Evolutionary conservation across 2,329 filamentous ascomycete species (phyloP).

Genomic region (Diaporthe citri): DNA sequence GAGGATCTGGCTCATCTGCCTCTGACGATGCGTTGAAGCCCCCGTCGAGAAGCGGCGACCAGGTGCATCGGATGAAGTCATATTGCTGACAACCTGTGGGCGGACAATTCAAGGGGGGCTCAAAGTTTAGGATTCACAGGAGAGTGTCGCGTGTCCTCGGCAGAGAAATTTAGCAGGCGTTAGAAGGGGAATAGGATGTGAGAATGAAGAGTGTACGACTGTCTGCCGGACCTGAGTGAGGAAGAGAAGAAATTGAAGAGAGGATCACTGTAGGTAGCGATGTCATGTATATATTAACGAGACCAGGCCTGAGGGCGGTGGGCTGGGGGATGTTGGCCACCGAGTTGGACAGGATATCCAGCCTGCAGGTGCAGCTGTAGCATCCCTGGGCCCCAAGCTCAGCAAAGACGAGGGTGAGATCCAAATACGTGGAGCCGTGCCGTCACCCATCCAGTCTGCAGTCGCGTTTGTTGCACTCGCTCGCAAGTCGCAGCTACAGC

Average conservation of each 20-base stretch:
- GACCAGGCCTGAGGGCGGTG: not conserved
- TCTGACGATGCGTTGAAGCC: slow-evolving; percentile 60
- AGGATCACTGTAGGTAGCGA: not conserved
- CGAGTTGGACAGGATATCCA: not conserved
- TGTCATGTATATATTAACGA: not conserved
- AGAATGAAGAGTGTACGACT: not conserved
- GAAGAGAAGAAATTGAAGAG: not conserved
- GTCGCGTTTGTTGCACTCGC: not conserved
- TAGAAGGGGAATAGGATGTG: no score
- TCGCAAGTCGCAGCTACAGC: not conserved
- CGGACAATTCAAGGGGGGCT: not conserved
- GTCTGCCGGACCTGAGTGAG: not conserved
- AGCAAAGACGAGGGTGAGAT: not conserved
- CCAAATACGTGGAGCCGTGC: not conserved
- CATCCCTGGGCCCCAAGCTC: not conserved
- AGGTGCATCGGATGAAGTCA: slow-evolving; percentile 37
- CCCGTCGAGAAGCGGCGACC: slow-evolving; percentile 58
- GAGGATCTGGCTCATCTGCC: slow-evolving; percentile 59
- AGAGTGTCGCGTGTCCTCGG: not conserved
- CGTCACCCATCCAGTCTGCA: not conserved
- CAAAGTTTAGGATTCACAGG: not conserved
- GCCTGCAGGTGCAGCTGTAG: not conserved
- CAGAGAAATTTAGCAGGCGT: not conserved
- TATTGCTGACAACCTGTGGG: not conserved
- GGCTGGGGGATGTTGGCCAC: not conserved